phyloP scores from a whole-genome alignment of 2,329 filamentous ascomycete genomes.

The Zymoseptoria ardabiliae region DNA sequence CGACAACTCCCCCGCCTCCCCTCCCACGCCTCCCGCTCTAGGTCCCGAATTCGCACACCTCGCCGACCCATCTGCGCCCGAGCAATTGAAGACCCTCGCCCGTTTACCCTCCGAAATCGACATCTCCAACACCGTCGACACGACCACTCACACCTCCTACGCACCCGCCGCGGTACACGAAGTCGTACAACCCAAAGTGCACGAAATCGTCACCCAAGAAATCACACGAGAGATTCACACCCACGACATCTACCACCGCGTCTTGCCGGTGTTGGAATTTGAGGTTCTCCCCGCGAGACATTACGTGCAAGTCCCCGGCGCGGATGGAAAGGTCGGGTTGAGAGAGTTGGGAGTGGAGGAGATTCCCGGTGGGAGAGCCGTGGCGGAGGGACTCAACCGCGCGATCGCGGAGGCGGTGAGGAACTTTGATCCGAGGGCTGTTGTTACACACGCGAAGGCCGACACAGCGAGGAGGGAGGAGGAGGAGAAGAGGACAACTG shows the following conservation, averaged over 20 bases:
- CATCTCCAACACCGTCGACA: conserved; percentile 32
- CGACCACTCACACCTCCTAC: conserved; percentile 27
- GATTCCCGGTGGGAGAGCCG: conserved; percentile 9
- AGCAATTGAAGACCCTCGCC: not conserved
- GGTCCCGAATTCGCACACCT: not conserved
- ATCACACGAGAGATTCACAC: conserved; percentile 50
- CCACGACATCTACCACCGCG: conserved; percentile 45
- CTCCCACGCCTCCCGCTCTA: not conserved
- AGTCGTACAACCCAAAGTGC: conserved; percentile 36
- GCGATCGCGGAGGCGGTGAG: conserved; percentile 30
- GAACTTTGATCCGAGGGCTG: conserved; percentile 18
- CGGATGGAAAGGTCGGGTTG: conserved; percentile 21
- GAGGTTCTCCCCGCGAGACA: conserved; percentile 48
- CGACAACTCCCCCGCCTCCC: not conserved
- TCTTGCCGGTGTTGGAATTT: conserved; percentile 47
- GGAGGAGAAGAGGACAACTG: no score
- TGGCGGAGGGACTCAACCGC: conserved; percentile 21
- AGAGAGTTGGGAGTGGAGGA: conserved; percentile 41
- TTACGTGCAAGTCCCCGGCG: conserved; percentile 36
- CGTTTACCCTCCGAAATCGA: conserved; percentile 2
- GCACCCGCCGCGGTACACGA: conserved; percentile 46
- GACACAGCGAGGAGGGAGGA: not conserved
- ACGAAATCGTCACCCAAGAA: conserved; percentile 41
- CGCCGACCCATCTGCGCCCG: not conserved
- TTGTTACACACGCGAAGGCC: not conserved